A percentile compares a stretch with the other conserved stretches of the same genome.
Conservation (phyloP, 139 green algal genomes). For the Dunaliella primolecta region DNA sequence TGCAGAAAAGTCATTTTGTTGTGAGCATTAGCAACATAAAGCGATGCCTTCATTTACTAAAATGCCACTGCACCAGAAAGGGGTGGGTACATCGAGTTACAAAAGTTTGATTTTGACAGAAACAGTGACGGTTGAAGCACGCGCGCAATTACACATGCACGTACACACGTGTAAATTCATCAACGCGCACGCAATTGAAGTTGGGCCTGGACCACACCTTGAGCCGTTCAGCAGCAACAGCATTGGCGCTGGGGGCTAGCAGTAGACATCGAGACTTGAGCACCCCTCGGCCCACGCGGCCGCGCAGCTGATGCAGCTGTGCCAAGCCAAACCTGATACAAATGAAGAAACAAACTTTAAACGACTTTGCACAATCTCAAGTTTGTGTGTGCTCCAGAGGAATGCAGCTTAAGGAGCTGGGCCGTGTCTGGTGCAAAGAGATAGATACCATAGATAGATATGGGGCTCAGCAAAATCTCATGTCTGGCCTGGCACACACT, state of each 20-base stretch:
- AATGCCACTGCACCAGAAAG: not conserved
- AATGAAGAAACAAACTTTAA: no score
- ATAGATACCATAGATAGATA: not conserved
- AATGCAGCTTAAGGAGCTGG: not conserved
- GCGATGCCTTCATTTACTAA: not conserved
- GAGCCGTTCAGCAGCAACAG: not conserved
- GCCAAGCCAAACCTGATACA: conserved; percentile 88
- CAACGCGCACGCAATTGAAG: no score
- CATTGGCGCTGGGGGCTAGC: conserved; percentile 10
- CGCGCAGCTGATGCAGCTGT: conserved; percentile 92
- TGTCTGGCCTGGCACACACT: not conserved
- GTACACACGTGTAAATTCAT: no score
- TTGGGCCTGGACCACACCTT: not conserved
- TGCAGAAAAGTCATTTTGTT: conserved; percentile 17
- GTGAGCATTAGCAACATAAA: not conserved
- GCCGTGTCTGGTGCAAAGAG: not conserved
- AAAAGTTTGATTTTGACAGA: not conserved
- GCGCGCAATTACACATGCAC: no score
- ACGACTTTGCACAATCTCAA: not conserved
- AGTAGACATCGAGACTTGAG: conserved; percentile 35
- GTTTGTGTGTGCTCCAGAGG: not conserved
- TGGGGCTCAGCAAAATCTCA: no score
- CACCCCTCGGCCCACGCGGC: conserved; percentile 68
- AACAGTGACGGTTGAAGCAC: not conserved
- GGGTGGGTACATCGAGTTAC: not conserved